These are phyloP conservation scores for Ceratocystis variospora DNA, from an alignment of 2,329 filamentous ascomycete species.

Conservation along the genomic window DNA sequence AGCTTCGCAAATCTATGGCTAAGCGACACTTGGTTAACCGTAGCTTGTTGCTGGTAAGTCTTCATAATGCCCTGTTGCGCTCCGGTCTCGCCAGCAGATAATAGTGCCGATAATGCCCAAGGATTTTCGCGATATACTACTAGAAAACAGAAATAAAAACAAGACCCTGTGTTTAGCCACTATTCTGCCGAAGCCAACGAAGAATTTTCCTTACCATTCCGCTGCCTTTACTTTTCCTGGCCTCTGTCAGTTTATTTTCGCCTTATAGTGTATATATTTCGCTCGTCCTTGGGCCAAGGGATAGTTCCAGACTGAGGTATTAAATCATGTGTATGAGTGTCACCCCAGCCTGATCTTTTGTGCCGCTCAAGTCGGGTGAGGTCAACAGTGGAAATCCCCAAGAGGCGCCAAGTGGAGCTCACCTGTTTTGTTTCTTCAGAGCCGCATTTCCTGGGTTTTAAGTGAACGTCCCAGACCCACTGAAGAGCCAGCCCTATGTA, in stretches of 20 bases:
- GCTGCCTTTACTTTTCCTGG: too few relatives aligned
- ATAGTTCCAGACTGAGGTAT: too few relatives aligned
- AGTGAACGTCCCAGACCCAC: too few relatives aligned
- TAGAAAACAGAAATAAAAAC: background rate
- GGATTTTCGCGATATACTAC: too few relatives aligned
- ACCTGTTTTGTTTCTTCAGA: background rate
- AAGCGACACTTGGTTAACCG: background rate
- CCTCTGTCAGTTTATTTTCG: too few relatives aligned
- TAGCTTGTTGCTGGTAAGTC: too few relatives aligned
- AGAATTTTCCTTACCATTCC: too few relatives aligned
- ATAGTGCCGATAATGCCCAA: background rate
- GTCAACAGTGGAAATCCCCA: conserved; percentile 10
- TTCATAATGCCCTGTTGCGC: background rate
- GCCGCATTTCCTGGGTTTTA: background rate
- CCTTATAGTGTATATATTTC: too few relatives aligned
- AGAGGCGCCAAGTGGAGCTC: conserved; percentile 10
- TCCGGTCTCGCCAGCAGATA: background rate
- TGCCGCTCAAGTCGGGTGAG: background rate
- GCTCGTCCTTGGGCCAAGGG: too few relatives aligned
- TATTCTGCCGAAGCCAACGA: too few relatives aligned
- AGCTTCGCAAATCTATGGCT: background rate
- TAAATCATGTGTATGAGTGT: too few relatives aligned
- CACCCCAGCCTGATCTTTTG: background rate
- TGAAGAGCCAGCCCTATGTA: too few relatives aligned
- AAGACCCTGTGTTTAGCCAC: background rate